A percentile compares a stretch with the other conserved stretches of the same genome.
phyloP scores from a whole-genome alignment of 805 yeast species.

The Wickerhamiella azyma region DNA sequence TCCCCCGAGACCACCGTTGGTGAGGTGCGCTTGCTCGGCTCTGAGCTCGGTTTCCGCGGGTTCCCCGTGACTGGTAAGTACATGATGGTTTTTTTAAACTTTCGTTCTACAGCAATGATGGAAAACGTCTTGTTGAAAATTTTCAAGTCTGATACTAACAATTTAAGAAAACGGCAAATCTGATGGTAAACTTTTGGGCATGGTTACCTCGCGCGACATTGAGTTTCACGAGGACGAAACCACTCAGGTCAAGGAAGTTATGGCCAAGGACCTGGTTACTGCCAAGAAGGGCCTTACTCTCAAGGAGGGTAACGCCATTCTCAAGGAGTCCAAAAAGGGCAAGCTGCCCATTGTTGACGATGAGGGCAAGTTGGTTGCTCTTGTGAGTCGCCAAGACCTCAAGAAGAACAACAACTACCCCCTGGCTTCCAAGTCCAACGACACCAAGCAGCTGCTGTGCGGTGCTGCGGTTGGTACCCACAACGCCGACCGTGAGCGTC shows the following conservation, averaged over 20 bases:
- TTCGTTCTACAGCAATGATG: conserved; percentile 99
- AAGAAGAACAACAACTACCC: conserved; percentile 93
- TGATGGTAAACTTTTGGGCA: conserved; percentile 86
- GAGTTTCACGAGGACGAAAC: conserved; percentile 76
- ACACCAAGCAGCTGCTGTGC: conserved; percentile 89
- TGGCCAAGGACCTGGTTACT: conserved; percentile 81
- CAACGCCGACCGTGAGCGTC: conserved; percentile 75
- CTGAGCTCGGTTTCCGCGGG: conserved; percentile 77
- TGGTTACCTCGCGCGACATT: conserved; percentile 90
- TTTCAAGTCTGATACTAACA: conserved; percentile 25
- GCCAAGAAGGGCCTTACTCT: conserved; percentile 73
- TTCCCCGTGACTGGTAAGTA: conserved; percentile 99
- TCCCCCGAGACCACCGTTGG: conserved; percentile 64
- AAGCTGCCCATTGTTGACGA: conserved; percentile 86
- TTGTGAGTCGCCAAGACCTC: conserved; percentile 90
- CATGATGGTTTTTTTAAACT: conserved; percentile 47
- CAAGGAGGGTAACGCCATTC: conserved; percentile 75
- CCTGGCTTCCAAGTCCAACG: conserved; percentile 81
- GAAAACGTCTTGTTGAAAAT: conserved; percentile 86
- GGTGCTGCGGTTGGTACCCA: conserved; percentile 99
- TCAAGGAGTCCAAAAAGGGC: conserved; percentile 91
- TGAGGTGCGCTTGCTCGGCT: conserved; percentile 61
- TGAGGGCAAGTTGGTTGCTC: conserved; percentile 62
- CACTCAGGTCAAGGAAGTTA: conserved; percentile 55
- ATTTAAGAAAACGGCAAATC: conserved; percentile 76